These are phyloP conservation scores for Coemansia sp. DNA, from an alignment of 371 early-diverging fungal species.

Conservation along the genomic window DNA sequence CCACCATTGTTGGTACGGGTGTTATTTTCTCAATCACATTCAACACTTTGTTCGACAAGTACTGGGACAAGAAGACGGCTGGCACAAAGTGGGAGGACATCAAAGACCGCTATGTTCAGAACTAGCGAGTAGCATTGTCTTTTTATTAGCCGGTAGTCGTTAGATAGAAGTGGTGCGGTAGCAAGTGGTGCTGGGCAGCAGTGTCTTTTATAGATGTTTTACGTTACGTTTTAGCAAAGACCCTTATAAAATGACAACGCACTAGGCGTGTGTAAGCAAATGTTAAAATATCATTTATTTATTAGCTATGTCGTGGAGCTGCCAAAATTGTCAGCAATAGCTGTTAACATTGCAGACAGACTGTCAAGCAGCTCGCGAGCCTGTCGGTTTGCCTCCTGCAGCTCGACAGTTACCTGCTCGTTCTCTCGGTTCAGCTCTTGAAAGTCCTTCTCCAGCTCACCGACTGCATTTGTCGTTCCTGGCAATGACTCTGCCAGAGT, in stretches of 20 bases:
- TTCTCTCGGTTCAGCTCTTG: conserved; percentile 30
- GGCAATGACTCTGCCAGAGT: conserved; percentile 46
- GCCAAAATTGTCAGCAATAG: not conserved
- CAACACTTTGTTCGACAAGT: conserved; percentile 48
- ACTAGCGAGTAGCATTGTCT: conserved; percentile 2
- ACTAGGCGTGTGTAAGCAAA: not conserved
- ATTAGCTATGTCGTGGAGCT: not conserved
- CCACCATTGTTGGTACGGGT: conserved; percentile 47
- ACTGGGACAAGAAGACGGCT: conserved; percentile 51
- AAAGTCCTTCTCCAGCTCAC: conserved; percentile 40
- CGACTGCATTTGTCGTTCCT: conserved; percentile 23
- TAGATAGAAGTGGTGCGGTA: not conserved
- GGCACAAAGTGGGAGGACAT: conserved; percentile 54
- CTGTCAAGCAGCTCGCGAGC: conserved; percentile 30
- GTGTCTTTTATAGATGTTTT: conserved; percentile 1
- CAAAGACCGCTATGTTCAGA: conserved; percentile 43
- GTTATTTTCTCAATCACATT: conserved; percentile 47
- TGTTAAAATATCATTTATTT: not conserved
- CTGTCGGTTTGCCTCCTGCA: conserved; percentile 27
- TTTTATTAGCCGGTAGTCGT: too few species aligned
- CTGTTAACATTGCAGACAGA: conserved; percentile 4
- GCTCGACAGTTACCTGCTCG: conserved; percentile 26
- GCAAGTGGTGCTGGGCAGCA: not conserved
- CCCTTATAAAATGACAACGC: not conserved
- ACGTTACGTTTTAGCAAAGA: not conserved